Conservation (phyloP, 768 basidiomycete genomes). For the Kwoniella sp. region DNA sequence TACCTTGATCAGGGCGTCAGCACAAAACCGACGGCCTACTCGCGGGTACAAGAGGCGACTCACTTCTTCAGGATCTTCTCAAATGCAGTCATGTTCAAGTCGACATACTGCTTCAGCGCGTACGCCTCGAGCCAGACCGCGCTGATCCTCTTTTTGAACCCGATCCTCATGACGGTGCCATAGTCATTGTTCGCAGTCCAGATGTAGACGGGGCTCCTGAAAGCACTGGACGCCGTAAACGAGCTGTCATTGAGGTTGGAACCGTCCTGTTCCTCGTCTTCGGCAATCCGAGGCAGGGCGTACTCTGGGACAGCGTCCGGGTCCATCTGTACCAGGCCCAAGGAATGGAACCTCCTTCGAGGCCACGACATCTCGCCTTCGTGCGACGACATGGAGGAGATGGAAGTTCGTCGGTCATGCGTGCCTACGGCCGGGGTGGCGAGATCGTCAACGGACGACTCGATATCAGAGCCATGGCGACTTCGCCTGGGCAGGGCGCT, state of each 20-base stretch:
- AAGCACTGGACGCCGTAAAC: constrained; percentile 26
- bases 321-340: constrained; percentile 46
- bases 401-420: constrained; percentile 29
- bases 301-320: constrained; percentile 23
- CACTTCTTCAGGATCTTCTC: constrained; percentile 94
- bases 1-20: constrained; percentile 57
- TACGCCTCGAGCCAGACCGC: constrained; percentile 71
- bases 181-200: constrained; percentile 74
- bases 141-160: constrained; percentile 86
- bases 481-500: constrained; percentile 1
- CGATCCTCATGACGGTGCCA: constrained; percentile 72
- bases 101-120: constrained; percentile 76
- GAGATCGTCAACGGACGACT: constrained; percentile 21
- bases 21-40: neutral
- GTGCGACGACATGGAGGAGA: constrained; percentile 41
- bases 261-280: constrained; percentile 19
- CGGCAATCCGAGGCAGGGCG: constrained; percentile 8
- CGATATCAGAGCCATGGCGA: constrained; percentile 21
- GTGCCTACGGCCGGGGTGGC: constrained; percentile 3
- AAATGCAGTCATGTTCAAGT: constrained; percentile 88
- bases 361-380: constrained; percentile 26
- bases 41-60: constrained; percentile 30
- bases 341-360: constrained; percentile 18
- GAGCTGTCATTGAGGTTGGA: constrained; percentile 52
- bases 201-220: constrained; percentile 54